Conservation (phyloP, 2,329 filamentous ascomycete species). For the Aspergillus sp. region DNA sequence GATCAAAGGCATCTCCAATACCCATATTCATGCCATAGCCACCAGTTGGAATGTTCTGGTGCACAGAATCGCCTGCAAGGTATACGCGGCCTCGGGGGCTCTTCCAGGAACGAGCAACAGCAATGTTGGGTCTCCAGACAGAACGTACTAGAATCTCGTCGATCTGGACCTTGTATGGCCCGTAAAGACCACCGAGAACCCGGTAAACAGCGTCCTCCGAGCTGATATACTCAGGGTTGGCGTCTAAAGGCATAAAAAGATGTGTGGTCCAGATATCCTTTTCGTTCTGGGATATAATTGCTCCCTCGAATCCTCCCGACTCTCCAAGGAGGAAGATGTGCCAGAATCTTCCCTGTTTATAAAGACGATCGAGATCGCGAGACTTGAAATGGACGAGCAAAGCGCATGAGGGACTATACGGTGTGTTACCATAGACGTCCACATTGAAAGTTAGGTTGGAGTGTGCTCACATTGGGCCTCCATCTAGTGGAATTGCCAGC, state of each 20-base stretch:
- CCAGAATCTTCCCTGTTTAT: constrained; percentile 32
- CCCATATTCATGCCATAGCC: constrained; percentile 43
- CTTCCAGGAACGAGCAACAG: constrained; percentile 25
- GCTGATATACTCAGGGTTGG: constrained; percentile 14
- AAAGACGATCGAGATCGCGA: constrained; percentile 23
- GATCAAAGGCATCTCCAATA: constrained; percentile 35
- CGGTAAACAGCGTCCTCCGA: constrained; percentile 24
- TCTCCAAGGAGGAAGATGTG: constrained; percentile 30
- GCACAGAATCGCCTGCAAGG: constrained; percentile 31
- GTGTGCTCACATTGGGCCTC: constrained; percentile 9
- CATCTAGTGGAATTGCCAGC: constrained; percentile 2
- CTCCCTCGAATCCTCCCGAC: neutral
- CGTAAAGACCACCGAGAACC: constrained; percentile 21
- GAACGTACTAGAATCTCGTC: constrained; percentile 34
- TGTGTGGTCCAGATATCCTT: constrained; percentile 36
- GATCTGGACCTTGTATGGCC: constrained; percentile 24
- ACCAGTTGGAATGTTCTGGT: constrained; percentile 34
- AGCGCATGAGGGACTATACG: neutral
- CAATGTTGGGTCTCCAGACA: constrained; percentile 30
- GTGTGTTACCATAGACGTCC: no score
- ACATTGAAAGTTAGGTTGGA: no score
- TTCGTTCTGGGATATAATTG: constrained; percentile 30
- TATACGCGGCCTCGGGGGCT: constrained; percentile 23
- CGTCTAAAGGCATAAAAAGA: constrained; percentile 11
- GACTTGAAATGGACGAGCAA: constrained; percentile 34